phyloP scores from a whole-genome alignment of 2,329 filamentous ascomycete genomes.

The Macroventuria anomochaeta region DNA sequence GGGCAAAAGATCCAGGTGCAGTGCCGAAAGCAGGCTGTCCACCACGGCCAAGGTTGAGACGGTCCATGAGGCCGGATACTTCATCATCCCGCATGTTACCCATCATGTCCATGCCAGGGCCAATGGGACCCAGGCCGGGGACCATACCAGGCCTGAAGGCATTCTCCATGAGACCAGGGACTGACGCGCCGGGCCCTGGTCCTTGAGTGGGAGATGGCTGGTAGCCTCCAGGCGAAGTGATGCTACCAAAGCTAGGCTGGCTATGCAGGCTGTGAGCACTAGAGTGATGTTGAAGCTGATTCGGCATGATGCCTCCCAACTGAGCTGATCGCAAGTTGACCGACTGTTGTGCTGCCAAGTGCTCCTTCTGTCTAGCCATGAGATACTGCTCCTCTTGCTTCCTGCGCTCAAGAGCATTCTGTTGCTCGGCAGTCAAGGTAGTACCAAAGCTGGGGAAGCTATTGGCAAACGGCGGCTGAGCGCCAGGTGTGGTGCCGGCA shows the following conservation, averaged over 20 bases:
- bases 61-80: conserved; percentile 67
- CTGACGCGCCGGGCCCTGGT: conserved; percentile 53
- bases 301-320: conserved; percentile 57
- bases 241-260: conserved; percentile 94
- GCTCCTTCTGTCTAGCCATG: conserved; percentile 95
- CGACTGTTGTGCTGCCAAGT: conserved; percentile 83
- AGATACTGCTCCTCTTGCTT: conserved; percentile 99
- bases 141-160: conserved; percentile 51
- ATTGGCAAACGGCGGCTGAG: conserved; percentile 83
- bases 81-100: conserved; percentile 71
- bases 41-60: conserved; percentile 65
- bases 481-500: conserved; percentile 51
- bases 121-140: conserved; percentile 54
- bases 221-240: conserved; percentile 81
- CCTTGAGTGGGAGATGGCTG: conserved; percentile 65
- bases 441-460: conserved; percentile 97
- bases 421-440: conserved; percentile 94
- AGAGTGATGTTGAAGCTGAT: conserved; percentile 84
- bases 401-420: conserved; percentile 92
- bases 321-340: conserved; percentile 76
- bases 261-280: conserved; percentile 96
- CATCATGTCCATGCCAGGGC: conserved; percentile 53
- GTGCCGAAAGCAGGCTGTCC: conserved; percentile 56
- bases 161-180: conserved; percentile 74
- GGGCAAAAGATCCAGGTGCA: conserved; percentile 55